phyloP scores from a whole-genome alignment of 1,284 basidiomycete genomes.

The Puccinia triticina region DNA sequence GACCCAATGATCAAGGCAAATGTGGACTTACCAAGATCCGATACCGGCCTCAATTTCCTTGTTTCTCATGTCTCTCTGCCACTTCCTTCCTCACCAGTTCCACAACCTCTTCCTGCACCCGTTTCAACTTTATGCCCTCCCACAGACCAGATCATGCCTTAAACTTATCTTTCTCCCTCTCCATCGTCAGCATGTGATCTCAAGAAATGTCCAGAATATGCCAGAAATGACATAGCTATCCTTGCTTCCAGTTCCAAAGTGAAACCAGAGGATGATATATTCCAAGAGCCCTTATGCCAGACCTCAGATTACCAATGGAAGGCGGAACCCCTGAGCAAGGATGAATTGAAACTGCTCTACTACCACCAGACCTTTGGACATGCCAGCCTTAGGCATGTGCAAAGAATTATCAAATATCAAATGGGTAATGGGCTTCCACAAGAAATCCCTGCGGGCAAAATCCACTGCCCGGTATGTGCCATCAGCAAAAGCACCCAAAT shows the following conservation, averaged over 20 bases:
- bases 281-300: background rate
- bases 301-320: background rate
- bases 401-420: background rate
- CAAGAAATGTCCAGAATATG: no score
- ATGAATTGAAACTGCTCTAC: background rate
- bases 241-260: background rate
- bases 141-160: no score
- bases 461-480: background rate
- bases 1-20: background rate
- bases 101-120: no score
- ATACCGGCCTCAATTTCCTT: no score
- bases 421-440: background rate
- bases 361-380: conserved; percentile 5
- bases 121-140: no score
- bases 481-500: background rate
- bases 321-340: background rate
- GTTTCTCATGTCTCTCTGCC: background rate
- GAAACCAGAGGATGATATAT: background rate
- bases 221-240: no score
- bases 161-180: background rate
- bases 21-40: background rate
- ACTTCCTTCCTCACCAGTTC: no score
- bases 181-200: background rate
- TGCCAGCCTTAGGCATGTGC: background rate
- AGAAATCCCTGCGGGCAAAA: background rate